phyloP scores from a whole-genome alignment of 805 yeast species.

The Sugiyamaella mastotermitis region DNA sequence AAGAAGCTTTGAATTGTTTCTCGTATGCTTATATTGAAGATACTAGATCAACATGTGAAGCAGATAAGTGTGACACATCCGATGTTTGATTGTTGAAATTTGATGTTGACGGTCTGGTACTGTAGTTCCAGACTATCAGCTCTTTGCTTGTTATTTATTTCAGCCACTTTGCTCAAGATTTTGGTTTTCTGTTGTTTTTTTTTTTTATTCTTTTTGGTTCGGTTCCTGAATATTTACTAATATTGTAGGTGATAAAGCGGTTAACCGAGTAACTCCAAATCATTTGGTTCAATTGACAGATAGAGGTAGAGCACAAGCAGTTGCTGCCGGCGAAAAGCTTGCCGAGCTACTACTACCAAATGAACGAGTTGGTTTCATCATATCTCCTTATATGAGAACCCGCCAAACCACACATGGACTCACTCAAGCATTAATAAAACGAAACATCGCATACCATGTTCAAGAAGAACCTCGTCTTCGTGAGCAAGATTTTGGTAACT shows the following conservation, averaged over 20 bases:
- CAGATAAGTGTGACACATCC: too few species aligned
- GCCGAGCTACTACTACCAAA: conserved; percentile 37
- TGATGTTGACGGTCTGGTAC: too few species aligned
- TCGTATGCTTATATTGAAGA: too few species aligned
- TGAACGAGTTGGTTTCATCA: conserved; percentile 65
- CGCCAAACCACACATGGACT: conserved; percentile 77
- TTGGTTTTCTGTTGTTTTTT: neutral
- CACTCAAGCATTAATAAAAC: conserved; percentile 42
- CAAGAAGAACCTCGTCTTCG: conserved; percentile 88
- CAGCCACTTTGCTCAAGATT: neutral
- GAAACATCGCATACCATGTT: conserved; percentile 44
- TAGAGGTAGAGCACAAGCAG: conserved; percentile 50
- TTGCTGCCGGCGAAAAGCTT: conserved; percentile 31
- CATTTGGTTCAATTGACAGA: conserved; percentile 71
- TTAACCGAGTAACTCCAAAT: conserved; percentile 72
- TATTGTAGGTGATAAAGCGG: conserved; percentile 70
- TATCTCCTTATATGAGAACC: conserved; percentile 82
- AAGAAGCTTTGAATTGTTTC: too few species aligned
- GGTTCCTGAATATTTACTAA: neutral
- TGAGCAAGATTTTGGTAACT: conserved; percentile 94
- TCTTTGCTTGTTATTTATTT: too few species aligned
- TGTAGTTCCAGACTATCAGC: too few species aligned
- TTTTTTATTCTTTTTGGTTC: neutral
- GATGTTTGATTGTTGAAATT: too few species aligned
- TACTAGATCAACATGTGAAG: too few species aligned